A percentile compares a stretch with the other conserved stretches of the same genome.
These are phyloP conservation scores for Pueraria montana DNA, from an alignment of 306 rosid species.

Conservation along the genomic window DNA sequence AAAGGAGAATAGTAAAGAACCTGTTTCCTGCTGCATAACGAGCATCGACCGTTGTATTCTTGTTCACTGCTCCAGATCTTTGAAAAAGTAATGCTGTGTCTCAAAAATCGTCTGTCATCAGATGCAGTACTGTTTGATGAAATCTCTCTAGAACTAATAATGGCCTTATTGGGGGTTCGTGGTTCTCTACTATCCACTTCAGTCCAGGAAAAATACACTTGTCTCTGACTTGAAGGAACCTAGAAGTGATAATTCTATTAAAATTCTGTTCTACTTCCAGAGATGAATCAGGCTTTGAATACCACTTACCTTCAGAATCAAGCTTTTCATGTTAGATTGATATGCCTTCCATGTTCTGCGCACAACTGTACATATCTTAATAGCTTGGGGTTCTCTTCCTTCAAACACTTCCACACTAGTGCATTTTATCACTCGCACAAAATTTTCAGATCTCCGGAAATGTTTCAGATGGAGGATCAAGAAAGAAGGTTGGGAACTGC, in stretches of 20 bases:
- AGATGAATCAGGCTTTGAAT: conserved; percentile 39
- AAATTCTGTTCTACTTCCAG: conserved; percentile 41
- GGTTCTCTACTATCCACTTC: conserved; percentile 79
- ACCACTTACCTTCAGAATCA: conserved; percentile 71
- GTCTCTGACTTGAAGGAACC: conserved; percentile 99
- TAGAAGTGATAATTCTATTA: conserved; percentile 56
- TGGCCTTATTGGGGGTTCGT: conserved; percentile 66
- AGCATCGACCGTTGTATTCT: conserved; percentile 74
- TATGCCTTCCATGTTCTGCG: conserved; percentile 81
- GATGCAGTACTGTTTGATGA: conserved; percentile 65
- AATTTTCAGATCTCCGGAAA: conserved; percentile 83
- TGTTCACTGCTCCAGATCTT: conserved; percentile 97
- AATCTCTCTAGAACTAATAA: conserved; percentile 73
- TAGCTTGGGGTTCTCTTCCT: conserved; percentile 83
- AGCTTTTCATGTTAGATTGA: conserved; percentile 75
- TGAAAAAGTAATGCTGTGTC: conserved; percentile 75
- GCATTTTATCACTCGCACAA: conserved; percentile 85
- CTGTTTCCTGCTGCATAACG: conserved; percentile 86
- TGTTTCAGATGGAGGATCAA: conserved; percentile 91
- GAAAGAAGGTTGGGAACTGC: conserved; percentile 79
- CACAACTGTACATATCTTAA: conserved; percentile 77
- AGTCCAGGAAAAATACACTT: conserved; percentile 84
- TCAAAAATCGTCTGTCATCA: conserved; percentile 72
- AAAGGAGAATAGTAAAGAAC: conserved; percentile 53
- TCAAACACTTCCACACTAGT: conserved; percentile 62